phyloP scores from a whole-genome alignment of 1,284 basidiomycete genomes.

The Microbotryum scabiosae region DNA sequence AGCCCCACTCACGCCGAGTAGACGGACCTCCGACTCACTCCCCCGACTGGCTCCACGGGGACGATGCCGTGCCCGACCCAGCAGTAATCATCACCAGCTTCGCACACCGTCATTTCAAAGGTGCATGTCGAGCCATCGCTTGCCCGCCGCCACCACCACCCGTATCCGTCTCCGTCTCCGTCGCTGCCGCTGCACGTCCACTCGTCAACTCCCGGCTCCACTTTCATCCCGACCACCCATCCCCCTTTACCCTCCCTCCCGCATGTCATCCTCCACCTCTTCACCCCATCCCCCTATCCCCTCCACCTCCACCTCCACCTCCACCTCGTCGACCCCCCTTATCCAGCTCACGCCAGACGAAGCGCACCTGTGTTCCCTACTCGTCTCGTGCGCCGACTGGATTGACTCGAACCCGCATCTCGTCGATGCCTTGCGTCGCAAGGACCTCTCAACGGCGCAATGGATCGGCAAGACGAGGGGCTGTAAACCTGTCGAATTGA shows the following conservation, averaged over 20 bases:
- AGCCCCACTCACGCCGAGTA: too few species aligned
- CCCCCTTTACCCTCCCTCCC: not conserved
- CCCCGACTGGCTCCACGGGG: too few species aligned
- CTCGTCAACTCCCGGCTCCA: not conserved
- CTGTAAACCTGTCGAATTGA: slow-evolving; percentile 26
- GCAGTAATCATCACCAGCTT: too few species aligned
- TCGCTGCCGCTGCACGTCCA: too few species aligned
- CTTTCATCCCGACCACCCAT: not conserved
- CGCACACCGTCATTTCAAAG: too few species aligned
- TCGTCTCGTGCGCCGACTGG: slow-evolving; percentile 25
- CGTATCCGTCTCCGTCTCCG: too few species aligned
- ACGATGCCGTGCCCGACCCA: too few species aligned
- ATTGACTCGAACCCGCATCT: slow-evolving; percentile 18
- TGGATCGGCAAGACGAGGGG: slow-evolving; percentile 21
- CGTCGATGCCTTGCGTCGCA: slow-evolving; percentile 18
- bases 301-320: not conserved
- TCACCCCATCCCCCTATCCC: not conserved
- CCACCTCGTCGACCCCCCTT: not conserved
- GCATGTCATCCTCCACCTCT: not conserved
- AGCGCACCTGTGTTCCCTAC: slow-evolving; percentile 7
- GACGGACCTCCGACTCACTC: too few species aligned
- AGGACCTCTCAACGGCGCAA: slow-evolving; percentile 7
- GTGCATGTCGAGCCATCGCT: too few species aligned
- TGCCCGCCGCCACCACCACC: too few species aligned
- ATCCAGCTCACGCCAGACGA: slow-evolving; percentile 17